phyloP scores from a whole-genome alignment of 352 stramenopile genomes.

The Phytophthora pluvialis region DNA sequence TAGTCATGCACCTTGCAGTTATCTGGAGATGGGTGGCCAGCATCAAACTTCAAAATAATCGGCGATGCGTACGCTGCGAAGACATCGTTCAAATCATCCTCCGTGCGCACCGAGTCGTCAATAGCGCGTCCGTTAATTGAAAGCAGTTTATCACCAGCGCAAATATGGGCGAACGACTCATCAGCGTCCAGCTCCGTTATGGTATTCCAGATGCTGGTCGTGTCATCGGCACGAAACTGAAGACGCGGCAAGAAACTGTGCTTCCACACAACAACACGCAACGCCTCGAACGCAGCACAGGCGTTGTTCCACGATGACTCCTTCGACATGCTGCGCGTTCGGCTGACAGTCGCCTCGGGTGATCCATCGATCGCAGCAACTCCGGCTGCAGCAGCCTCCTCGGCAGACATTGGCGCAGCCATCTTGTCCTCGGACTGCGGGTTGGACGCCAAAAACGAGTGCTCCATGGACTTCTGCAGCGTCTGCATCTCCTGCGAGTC shows the following conservation, averaged over 20 bases:
- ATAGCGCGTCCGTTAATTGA: slow-evolving; percentile 81
- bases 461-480: slow-evolving; percentile 56
- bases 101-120: slow-evolving; percentile 61
- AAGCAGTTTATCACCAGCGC: slow-evolving; percentile 67
- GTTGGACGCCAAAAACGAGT: slow-evolving; percentile 59
- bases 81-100: slow-evolving; percentile 77
- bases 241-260: slow-evolving; percentile 84
- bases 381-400: slow-evolving; percentile 20
- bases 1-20: slow-evolving; percentile 85
- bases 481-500: slow-evolving; percentile 51
- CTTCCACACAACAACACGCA: slow-evolving; percentile 89
- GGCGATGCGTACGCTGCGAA: slow-evolving; percentile 76
- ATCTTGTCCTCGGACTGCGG: slow-evolving; percentile 79
- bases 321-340: slow-evolving; percentile 64
- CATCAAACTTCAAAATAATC: slow-evolving; percentile 88
- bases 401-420: slow-evolving; percentile 31
- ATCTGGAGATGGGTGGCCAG: slow-evolving; percentile 44
- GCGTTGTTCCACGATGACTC: slow-evolving; percentile 88
- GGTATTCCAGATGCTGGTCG: slow-evolving; percentile 64
- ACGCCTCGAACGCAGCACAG: slow-evolving; percentile 69
- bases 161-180: slow-evolving; percentile 83
- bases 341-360: slow-evolving; percentile 22
- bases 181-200: slow-evolving; percentile 78
- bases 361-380: slow-evolving; percentile 34
- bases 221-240: slow-evolving; percentile 54